Percentiles rank a stretch among this genome's conserved stretches.
Conservation (phyloP, 176 grass and related monocot genomes). For the Cenchrus purpureus region DNA sequence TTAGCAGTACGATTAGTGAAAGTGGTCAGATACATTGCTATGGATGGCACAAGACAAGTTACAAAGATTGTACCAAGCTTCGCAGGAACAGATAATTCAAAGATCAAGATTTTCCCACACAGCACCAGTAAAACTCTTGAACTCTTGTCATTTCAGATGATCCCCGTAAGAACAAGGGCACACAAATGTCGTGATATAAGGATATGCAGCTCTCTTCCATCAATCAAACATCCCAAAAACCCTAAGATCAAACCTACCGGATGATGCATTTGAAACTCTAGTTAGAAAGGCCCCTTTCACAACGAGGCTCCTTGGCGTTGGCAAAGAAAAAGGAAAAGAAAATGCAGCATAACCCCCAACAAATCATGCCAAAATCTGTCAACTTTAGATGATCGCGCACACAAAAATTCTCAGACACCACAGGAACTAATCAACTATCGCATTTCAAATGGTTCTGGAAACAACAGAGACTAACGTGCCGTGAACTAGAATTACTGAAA, state of each 20-base stretch:
- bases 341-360: not conserved
- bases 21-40: not conserved
- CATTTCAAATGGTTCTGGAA: not conserved
- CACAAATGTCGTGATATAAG: not conserved
- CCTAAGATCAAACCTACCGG: not conserved
- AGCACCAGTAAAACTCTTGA: not conserved
- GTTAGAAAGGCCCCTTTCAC: not conserved
- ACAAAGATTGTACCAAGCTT: not conserved
- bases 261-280: not conserved
- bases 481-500: not conserved
- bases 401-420: not conserved
- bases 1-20: not conserved
- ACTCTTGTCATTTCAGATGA: not conserved
- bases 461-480: not conserved
- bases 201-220: not conserved
- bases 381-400: not conserved
- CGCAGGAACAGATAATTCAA: not conserved
- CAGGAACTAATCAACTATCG: not conserved
- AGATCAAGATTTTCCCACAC: not conserved
- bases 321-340: not conserved
- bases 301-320: not conserved
- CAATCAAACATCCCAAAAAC: slow-evolving; percentile 1
- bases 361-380: not conserved
- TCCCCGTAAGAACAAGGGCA: not conserved
- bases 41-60: not conserved